phyloP scores from a whole-genome alignment of 768 basidiomycete genomes.

The Floccularia luteovirens region DNA sequence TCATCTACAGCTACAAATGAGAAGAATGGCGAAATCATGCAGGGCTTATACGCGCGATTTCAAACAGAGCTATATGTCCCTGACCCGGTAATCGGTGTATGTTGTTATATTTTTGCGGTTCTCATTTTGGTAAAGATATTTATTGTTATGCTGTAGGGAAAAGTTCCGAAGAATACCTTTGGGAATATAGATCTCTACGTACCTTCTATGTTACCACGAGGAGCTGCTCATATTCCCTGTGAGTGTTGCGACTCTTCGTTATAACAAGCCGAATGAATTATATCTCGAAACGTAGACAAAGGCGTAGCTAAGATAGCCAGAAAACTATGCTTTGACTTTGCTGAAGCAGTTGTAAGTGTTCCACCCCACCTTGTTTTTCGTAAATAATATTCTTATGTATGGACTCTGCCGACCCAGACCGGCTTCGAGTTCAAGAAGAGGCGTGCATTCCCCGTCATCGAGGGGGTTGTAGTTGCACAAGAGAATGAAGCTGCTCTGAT shows the following conservation, averaged over 20 bases:
- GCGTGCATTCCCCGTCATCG: constrained; percentile 75
- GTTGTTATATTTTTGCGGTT: constrained; percentile 16
- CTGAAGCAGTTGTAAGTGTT: constrained; percentile 89
- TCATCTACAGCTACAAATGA: constrained; percentile 14
- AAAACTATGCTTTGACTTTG: constrained; percentile 81
- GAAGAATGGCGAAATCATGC: constrained; percentile 52
- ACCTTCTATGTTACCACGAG: constrained; percentile 87
- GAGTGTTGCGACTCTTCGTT: constrained; percentile 21
- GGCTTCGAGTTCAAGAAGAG: constrained; percentile 97
- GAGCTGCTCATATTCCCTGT: constrained; percentile 90
- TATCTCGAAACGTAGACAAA: constrained; percentile 45
- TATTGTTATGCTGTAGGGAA: constrained; percentile 47
- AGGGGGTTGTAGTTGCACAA: constrained; percentile 80
- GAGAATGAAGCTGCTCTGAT: constrained; percentile 70
- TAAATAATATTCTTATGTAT: constrained; percentile 3
- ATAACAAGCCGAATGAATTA: constrained; percentile 7
- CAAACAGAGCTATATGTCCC: constrained; percentile 85
- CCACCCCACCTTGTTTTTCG: neutral
- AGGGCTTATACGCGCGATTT: constrained; percentile 76
- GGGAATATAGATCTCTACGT: constrained; percentile 97
- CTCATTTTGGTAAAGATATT: neutral
- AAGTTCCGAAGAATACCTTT: constrained; percentile 90
- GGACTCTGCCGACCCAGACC: constrained; percentile 48
- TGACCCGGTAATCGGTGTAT: constrained; percentile 76
- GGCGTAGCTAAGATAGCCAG: constrained; percentile 85